Evolutionary conservation across 2,329 filamentous ascomycete species (phyloP).

Genomic region (Pseudogymnoascus sp.): DNA sequence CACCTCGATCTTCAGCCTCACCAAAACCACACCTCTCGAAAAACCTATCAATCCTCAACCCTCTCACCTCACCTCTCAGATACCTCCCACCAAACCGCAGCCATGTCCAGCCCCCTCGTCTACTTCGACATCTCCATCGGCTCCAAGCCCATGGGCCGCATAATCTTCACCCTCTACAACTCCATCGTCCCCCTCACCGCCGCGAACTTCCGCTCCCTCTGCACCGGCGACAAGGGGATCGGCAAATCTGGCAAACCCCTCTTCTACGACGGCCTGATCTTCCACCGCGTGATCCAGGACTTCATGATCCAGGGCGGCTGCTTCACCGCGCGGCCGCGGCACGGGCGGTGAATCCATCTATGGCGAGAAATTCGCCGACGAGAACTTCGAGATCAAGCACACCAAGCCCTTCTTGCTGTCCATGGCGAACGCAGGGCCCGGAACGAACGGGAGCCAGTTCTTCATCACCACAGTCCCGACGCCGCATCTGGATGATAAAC

Average conservation of each 20-base stretch:
- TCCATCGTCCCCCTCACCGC: conserved; percentile 85
- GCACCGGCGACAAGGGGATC: conserved; percentile 87
- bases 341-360: conserved; percentile 97
- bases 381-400: conserved; percentile 91
- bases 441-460: conserved; percentile 96
- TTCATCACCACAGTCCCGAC: conserved; percentile 96
- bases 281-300: conserved; percentile 96
- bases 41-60: background rate
- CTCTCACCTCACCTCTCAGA: background rate
- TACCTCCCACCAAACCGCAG: background rate
- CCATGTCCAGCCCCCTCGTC: conserved; percentile 39
- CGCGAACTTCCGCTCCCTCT: conserved; percentile 92
- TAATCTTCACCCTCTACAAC: conserved; percentile 77
- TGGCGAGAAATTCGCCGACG: conserved; percentile 92
- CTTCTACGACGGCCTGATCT: conserved; percentile 85
- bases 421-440: conserved; percentile 96
- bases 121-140: conserved; percentile 91
- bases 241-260: conserved; percentile 78
- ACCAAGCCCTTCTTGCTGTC: conserved; percentile 88
- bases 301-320: conserved; percentile 99
- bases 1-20: background rate
- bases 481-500: conserved; percentile 89
- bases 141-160: conserved; percentile 63
- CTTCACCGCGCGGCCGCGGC: conserved; percentile 88
- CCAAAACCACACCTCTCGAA: background rate